Conservation (phyloP, 192 early-diverging fungal species). For the Backusella tuberculispora region DNA sequence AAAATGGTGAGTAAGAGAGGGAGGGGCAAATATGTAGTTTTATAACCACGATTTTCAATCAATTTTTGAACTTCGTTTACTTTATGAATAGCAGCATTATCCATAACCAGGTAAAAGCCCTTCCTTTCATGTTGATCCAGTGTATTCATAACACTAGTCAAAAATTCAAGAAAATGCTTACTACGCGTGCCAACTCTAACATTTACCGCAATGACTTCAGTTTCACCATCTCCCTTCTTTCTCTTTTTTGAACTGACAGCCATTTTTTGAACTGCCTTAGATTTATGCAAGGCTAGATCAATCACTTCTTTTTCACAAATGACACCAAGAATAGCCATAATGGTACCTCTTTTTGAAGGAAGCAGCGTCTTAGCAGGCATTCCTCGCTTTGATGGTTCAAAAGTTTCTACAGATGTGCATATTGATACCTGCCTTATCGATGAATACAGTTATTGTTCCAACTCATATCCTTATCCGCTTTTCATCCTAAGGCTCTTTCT, state of each 20-base stretch:
- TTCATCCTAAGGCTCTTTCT: background rate
- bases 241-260: background rate
- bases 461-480: background rate
- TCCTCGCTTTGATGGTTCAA: constrained; percentile 28
- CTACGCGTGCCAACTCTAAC: constrained; percentile 1
- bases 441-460: constrained; percentile 19
- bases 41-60: constrained; percentile 20
- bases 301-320: constrained; percentile 15
- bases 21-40: background rate
- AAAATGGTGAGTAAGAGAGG: too few species aligned
- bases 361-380: constrained; percentile 1
- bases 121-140: constrained; percentile 24
- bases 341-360: constrained; percentile 3
- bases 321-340: background rate
- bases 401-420: constrained; percentile 35
- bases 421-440: constrained; percentile 36
- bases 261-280: background rate
- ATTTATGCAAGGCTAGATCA: constrained; percentile 16
- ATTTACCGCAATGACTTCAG: constrained; percentile 4
- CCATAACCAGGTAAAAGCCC: background rate
- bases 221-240: background rate
- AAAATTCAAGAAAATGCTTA: constrained; percentile 10
- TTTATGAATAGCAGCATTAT: constrained; percentile 5
- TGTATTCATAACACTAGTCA: constrained; percentile 16
- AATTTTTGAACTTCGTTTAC: background rate